phyloP scores from a whole-genome alignment of 352 stramenopile genomes.

The Globisporangium emineosum region DNA sequence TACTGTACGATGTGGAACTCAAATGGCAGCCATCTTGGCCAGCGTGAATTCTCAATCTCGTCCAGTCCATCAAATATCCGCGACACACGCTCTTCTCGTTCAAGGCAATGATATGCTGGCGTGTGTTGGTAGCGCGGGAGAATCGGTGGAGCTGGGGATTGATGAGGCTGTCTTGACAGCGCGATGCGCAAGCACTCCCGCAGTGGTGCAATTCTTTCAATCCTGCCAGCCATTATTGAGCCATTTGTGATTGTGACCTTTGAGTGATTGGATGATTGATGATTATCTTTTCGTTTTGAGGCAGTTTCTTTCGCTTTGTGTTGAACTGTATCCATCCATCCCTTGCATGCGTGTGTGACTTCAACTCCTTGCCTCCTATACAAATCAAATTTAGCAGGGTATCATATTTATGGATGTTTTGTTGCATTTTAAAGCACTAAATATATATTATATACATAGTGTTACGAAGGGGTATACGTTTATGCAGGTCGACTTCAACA shows the following conservation, averaged over 20 bases:
- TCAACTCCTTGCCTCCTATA: not conserved
- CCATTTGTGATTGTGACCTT: not conserved
- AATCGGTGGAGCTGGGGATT: not conserved
- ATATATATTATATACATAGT: too few species aligned
- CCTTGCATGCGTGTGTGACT: not conserved
- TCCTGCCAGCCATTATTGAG: not conserved
- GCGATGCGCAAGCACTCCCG: not conserved
- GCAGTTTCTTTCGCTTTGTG: not conserved
- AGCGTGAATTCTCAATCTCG: not conserved
- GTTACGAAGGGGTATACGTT: not conserved
- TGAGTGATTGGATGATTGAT: not conserved
- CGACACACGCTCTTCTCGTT: not conserved
- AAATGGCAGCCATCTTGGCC: not conserved
- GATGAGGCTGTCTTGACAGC: not conserved
- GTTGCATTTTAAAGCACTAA: not conserved
- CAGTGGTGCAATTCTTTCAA: not conserved
- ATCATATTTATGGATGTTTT: not conserved
- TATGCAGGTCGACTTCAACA: not conserved
- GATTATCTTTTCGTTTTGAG: not conserved
- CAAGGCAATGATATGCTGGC: too few species aligned
- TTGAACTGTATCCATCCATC: constrained; percentile 3
- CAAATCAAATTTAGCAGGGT: not conserved
- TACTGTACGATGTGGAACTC: too few species aligned
- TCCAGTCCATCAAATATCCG: not conserved
- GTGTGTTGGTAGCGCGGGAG: too few species aligned